Conservation (phyloP, 768 basidiomycete genomes). For the Fistulinella prunicolor region DNA sequence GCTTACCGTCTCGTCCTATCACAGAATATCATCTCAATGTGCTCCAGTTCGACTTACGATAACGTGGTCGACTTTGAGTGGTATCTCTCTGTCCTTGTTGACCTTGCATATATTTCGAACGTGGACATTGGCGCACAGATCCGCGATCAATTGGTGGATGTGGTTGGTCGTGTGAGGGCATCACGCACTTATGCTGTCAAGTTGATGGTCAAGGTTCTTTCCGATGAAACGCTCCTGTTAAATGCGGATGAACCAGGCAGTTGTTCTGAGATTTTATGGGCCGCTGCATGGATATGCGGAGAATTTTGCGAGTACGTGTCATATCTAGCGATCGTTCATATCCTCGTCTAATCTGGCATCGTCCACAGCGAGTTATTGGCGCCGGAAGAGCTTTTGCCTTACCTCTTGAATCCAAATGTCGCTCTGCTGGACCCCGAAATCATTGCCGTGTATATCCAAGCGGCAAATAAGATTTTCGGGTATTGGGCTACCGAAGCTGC, state of each 20-base stretch:
- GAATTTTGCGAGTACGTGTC: constrained; percentile 82
- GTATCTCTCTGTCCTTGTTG: constrained; percentile 93
- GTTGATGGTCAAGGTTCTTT: constrained; percentile 77
- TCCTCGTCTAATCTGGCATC: constrained; percentile 5
- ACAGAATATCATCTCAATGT: constrained; percentile 81
- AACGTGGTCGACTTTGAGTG: constrained; percentile 94
- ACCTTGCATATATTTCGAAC: constrained; percentile 83
- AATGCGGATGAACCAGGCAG: constrained; percentile 67
- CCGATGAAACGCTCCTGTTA: constrained; percentile 70
- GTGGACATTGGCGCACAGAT: constrained; percentile 77
- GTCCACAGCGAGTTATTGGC: constrained; percentile 67
- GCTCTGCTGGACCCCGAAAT: constrained; percentile 59
- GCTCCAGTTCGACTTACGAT: constrained; percentile 79
- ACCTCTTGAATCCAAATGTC: constrained; percentile 62
- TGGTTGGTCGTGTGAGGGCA: constrained; percentile 76
- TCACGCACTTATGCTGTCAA: constrained; percentile 78
- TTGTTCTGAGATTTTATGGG: constrained; percentile 86
- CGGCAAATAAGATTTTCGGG: constrained; percentile 84
- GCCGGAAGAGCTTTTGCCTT: constrained; percentile 68
- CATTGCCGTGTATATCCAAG: constrained; percentile 77
- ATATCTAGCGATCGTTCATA: neutral
- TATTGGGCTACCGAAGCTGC: constrained; percentile 77
- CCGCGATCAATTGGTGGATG: constrained; percentile 81
- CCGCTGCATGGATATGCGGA: constrained; percentile 95
- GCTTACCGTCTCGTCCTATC: constrained; percentile 85